Conservation (phyloP, 805 yeast species). For the Scheffersomyces lignosus region DNA sequence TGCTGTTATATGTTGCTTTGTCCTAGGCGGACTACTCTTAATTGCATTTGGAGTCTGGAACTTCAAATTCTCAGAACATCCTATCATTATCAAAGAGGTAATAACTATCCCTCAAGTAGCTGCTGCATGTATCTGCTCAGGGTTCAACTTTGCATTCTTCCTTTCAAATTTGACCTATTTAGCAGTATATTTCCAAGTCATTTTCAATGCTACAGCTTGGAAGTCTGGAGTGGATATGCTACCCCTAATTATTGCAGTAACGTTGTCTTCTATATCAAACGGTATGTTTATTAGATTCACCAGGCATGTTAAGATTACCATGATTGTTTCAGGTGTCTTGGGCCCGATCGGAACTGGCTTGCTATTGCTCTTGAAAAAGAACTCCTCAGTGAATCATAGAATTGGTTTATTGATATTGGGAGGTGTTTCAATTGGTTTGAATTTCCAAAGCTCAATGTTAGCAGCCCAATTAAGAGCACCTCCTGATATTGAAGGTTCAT, state of each 20-base stretch:
- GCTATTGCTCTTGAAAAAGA: conserved; percentile 24
- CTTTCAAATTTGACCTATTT: conserved; percentile 35
- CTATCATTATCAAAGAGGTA: conserved; percentile 46
- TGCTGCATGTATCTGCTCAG: conserved; percentile 37
- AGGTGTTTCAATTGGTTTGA: conserved; percentile 38
- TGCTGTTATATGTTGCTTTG: conserved; percentile 49
- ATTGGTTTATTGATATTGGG: conserved; percentile 34
- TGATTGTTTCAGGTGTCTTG: conserved; percentile 28
- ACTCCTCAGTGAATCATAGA: conserved; percentile 19
- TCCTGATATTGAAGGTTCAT: conserved; percentile 32
- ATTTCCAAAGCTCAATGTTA: conserved; percentile 36
- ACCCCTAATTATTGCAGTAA: conserved; percentile 34
- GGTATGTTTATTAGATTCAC: conserved; percentile 32
- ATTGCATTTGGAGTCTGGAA: conserved; percentile 40
- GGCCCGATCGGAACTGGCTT: conserved; percentile 37
- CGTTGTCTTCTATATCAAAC: conserved; percentile 29
- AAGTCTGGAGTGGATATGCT: conserved; percentile 38
- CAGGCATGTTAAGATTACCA: conserved; percentile 30
- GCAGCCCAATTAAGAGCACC: conserved; percentile 40
- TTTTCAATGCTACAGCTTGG: conserved; percentile 34
- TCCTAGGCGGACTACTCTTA: conserved; percentile 43
- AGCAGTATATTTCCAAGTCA: conserved; percentile 41
- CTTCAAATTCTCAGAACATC: conserved; percentile 42
- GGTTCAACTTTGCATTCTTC: conserved; percentile 40
- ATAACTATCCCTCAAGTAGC: conserved; percentile 35